Conservation (phyloP, 2,329 filamentous ascomycete genomes). For the Diaporthe citrichinensis region DNA sequence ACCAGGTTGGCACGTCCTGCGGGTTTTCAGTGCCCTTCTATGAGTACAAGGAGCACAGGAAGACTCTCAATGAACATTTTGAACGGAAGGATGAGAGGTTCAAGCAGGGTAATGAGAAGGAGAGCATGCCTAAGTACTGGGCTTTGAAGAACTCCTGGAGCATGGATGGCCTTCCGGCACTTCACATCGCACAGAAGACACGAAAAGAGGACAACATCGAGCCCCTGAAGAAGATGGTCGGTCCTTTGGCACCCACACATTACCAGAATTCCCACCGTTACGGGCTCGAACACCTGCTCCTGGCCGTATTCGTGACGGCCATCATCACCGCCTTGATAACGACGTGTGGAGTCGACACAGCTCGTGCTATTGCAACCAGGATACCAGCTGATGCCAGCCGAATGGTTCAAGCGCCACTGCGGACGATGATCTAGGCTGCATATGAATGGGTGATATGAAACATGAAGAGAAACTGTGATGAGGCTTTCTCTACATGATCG, state of each 20-base stretch:
- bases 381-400: conserved; percentile 35
- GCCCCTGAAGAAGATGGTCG: conserved; percentile 58
- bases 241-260: conserved; percentile 48
- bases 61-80: conserved; percentile 52
- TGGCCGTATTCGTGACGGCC: conserved; percentile 33
- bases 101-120: conserved; percentile 51
- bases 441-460: neutral
- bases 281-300: conserved; percentile 34
- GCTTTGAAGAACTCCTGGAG: conserved; percentile 57
- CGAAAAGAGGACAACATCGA: conserved; percentile 50
- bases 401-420: conserved; percentile 28
- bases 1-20: conserved; percentile 57
- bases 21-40: conserved; percentile 57
- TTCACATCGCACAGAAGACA: conserved; percentile 51
- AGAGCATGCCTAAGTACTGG: conserved; percentile 57
- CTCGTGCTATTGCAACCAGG: conserved; percentile 31
- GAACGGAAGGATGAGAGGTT: conserved; percentile 50
- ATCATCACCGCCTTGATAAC: conserved; percentile 31
- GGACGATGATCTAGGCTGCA: conserved; percentile 13
- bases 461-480: neutral
- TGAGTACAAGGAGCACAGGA: conserved; percentile 55
- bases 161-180: conserved; percentile 56
- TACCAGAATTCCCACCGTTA: conserved; percentile 34
- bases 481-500: too few species aligned
- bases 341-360: conserved; percentile 34